phyloP scores from a whole-genome alignment of 805 yeast genomes.

The Sungouiella thailandica region DNA sequence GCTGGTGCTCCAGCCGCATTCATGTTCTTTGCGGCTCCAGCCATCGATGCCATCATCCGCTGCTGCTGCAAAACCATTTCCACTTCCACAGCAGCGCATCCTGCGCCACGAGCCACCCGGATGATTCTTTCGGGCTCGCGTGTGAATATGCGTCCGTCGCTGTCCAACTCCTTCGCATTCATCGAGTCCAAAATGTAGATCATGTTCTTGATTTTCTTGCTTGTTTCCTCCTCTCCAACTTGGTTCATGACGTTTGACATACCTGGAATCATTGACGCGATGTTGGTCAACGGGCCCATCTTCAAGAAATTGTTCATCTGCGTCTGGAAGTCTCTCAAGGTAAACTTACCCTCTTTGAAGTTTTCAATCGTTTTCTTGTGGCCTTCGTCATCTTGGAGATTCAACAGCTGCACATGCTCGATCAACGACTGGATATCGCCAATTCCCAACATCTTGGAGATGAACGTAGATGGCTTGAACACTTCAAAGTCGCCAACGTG shows the following conservation, averaged over 20 bases:
- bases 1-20: constrained; percentile 39
- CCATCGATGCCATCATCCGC: constrained; percentile 92
- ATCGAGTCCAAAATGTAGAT: constrained; percentile 90
- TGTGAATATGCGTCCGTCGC: constrained; percentile 78
- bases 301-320: constrained; percentile 94
- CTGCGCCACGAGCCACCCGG: constrained; percentile 92
- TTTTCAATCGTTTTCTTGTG: constrained; percentile 89
- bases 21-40: constrained; percentile 58
- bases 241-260: constrained; percentile 78
- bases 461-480: constrained; percentile 83
- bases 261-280: constrained; percentile 94
- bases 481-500: constrained; percentile 90
- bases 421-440: constrained; percentile 92
- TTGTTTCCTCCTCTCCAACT: constrained; percentile 88
- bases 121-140: constrained; percentile 81
- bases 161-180: constrained; percentile 87
- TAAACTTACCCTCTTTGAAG: constrained; percentile 91
- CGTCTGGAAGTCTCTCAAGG: constrained; percentile 84
- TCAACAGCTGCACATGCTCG: constrained; percentile 87
- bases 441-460: constrained; percentile 89
- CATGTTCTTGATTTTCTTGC: constrained; percentile 80
- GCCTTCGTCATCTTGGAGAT: constrained; percentile 58
- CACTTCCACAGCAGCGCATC: constrained; percentile 86
- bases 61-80: constrained; percentile 90
- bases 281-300: constrained; percentile 94